Evolutionary conservation across 2,329 filamentous ascomycete species (phyloP).

Genomic region (Monosporascus sp.): DNA sequence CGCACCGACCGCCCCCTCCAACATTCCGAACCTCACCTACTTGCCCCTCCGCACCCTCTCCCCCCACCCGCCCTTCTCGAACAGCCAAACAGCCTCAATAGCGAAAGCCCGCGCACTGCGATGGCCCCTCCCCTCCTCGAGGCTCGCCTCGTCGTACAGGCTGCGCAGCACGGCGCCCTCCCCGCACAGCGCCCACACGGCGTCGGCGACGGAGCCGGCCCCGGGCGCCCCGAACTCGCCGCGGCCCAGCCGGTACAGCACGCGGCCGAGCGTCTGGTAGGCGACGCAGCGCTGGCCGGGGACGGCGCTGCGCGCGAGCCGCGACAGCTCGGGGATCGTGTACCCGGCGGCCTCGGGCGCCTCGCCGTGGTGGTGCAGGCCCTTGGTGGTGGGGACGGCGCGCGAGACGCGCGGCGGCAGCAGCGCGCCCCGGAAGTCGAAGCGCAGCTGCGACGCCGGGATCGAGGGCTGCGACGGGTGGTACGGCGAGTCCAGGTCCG

Average conservation of each 20-base stretch:
- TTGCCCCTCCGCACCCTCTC: constrained; percentile 52
- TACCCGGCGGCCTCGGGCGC: constrained; percentile 93
- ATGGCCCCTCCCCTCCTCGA: constrained; percentile 62
- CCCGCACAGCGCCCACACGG: constrained; percentile 77
- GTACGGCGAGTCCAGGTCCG: constrained; percentile 71
- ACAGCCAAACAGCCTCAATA: constrained; percentile 84
- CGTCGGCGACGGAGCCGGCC: constrained; percentile 61
- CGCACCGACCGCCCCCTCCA: background rate
- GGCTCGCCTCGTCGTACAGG: constrained; percentile 68
- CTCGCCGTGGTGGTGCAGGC: constrained; percentile 88
- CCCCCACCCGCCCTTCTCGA: constrained; percentile 66
- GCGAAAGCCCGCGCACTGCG: constrained; percentile 79
- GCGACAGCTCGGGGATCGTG: constrained; percentile 80
- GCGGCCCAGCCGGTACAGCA: constrained; percentile 75
- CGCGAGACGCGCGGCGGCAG: constrained; percentile 72
- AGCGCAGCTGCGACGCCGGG: constrained; percentile 74
- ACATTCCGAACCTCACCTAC: constrained; percentile 26
- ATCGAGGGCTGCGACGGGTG: constrained; percentile 70
- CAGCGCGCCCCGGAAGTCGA: constrained; percentile 78
- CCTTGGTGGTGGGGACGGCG: constrained; percentile 68
- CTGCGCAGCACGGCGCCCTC: constrained; percentile 72
- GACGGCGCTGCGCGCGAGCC: constrained; percentile 74
- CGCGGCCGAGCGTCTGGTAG: constrained; percentile 82
- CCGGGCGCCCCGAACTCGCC: constrained; percentile 66
- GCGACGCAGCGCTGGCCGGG: constrained; percentile 85